Evolutionary conservation across 192 early-diverging fungal genomes (phyloP), one percentile per base, ranked within the genome.

Genomic region (Coemansia guatemalensis): DNA sequence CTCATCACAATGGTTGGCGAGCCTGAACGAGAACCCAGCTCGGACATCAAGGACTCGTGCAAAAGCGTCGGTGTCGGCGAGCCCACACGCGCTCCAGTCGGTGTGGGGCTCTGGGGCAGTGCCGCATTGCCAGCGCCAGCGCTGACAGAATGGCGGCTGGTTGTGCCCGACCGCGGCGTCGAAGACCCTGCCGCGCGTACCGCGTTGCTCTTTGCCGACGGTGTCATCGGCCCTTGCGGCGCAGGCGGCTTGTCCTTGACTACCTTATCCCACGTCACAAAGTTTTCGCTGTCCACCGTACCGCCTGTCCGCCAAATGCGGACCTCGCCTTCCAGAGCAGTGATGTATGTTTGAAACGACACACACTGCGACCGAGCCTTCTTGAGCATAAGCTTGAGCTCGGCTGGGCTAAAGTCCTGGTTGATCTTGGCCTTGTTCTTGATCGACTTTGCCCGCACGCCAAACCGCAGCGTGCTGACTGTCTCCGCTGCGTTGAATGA

Each of bases 391-490:
- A 83, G 83, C 84, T 99, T 99, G 77, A 99, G 91, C 74, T 99
- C 98, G 17, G 89, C 88, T 3, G 94, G 88, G 52, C 88, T 91
- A 53, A 97, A 87, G 76, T 99, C 98, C 58, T 93, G 90, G 77
- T 99, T 99, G 73, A 99, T 87, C 85, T 95, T 96, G 75, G 98
- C 96, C 86, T 98, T 98, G 87, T 99, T 99, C 89, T 97, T 97
- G 82, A 99, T 99, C 61, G 91, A 90, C 85, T 99, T 99, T 56
- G 98, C 98, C 67, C 95, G 87, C 85, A 95, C 95, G 75, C 98
- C 98, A 72, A 99, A 99, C 29, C 96, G 85, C 54, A 99, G 82
- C 2, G 96, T 98, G 51, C 90, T 85, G 8, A 98, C 73, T 0
- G 96, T 98, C 83, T 99, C 98, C 8, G 90, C 87, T 69, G 95